Evolutionary conservation across 2,329 filamentous ascomycete species (phyloP), one percentile per base, ranked within the genome.

Genomic region (Emergomyces africanus): DNA sequence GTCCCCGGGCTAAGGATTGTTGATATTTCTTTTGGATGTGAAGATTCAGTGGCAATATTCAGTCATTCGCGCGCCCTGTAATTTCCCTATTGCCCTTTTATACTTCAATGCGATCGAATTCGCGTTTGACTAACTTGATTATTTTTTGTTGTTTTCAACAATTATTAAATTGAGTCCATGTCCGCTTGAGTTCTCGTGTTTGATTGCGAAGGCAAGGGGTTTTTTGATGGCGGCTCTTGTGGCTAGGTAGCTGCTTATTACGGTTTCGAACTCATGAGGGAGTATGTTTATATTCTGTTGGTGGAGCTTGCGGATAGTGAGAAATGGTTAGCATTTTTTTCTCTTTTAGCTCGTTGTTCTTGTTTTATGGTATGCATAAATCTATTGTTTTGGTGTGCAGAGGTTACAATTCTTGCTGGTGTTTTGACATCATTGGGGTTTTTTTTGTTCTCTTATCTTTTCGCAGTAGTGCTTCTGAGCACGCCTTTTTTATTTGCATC

Each of bases 161-260:
- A 44, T 10, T 35, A 35, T 35, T 5, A 48, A 15, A 14, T 28
- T 48, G 28, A 37, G 54, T 57, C 25, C 9, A 51, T 51, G 57
- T 58, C 57, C 57, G 57, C 57, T 50, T 18, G 46, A 58, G 35
- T 51, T 58, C 57, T 51, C 57, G 35, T 35, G 35, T 28, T 41
- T 39, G 30, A 20, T 8, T 46, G 48, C 8, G 3, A 33, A 18
- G n/a, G 25, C 25, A 14, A n/a, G 33, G 5, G 25, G 18, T 50
- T 50, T 12, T n/a, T n/a, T n/a, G n/a, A n/a, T n/a, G n/a, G n/a
- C n/a, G n/a, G n/a, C n/a, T n/a, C n/a, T n/a, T n/a, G n/a, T n/a
- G n/a, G n/a, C n/a, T n/a, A n/a, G n/a, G n/a, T n/a, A n/a, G n/a
- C n/a, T n/a, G n/a, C n/a, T n/a, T n/a, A n/a, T n/a, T n/a, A n/a